A percentile compares a stretch with the other conserved stretches of the same genome.
phyloP scores from a whole-genome alignment of 2,329 filamentous ascomycete genomes.

The Alternaria sp. region DNA sequence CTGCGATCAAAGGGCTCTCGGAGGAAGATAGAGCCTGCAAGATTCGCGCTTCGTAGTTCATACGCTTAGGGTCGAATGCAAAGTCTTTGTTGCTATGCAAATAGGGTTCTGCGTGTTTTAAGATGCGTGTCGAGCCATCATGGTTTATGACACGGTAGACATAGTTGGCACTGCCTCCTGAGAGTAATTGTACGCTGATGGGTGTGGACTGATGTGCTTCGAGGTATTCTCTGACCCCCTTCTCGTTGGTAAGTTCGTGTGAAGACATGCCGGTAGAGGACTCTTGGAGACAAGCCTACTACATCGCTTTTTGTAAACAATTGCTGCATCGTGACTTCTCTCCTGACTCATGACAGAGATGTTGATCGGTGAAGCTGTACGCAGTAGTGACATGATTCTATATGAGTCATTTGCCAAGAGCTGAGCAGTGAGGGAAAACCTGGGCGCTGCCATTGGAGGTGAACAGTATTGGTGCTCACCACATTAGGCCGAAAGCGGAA shows the following conservation, averaged over 20 bases:
- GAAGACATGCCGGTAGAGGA: background rate
- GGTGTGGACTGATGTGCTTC: background rate
- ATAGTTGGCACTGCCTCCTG: slow-evolving; percentile 48
- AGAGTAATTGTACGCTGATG: slow-evolving; percentile 28
- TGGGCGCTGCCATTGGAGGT: background rate
- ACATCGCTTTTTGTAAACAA: background rate
- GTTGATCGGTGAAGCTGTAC: too few species aligned
- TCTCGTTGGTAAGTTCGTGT: slow-evolving; percentile 27
- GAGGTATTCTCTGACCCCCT: slow-evolving; percentile 35
- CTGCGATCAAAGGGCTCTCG: slow-evolving; percentile 6
- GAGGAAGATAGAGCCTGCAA: slow-evolving; percentile 26
- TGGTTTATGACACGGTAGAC: slow-evolving; percentile 41
- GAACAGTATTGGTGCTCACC: background rate
- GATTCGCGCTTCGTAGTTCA: slow-evolving; percentile 47
- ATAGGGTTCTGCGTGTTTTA: slow-evolving; percentile 49
- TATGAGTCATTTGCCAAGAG: slow-evolving; percentile 38
- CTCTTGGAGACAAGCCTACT: background rate
- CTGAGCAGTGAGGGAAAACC: slow-evolving; percentile 3
- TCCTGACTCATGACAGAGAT: background rate
- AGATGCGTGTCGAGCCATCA: slow-evolving; percentile 30
- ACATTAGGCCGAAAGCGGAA: background rate
- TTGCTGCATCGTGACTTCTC: background rate
- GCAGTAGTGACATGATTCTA: slow-evolving; percentile 18
- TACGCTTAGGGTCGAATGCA: slow-evolving; percentile 37
- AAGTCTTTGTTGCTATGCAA: slow-evolving; percentile 35